Percentiles rank a stretch among this genome's conserved stretches.
Evolutionary conservation across 306 rosid species (phyloP).

Genomic region (cucumber (Cucumis sativus)): DNA sequence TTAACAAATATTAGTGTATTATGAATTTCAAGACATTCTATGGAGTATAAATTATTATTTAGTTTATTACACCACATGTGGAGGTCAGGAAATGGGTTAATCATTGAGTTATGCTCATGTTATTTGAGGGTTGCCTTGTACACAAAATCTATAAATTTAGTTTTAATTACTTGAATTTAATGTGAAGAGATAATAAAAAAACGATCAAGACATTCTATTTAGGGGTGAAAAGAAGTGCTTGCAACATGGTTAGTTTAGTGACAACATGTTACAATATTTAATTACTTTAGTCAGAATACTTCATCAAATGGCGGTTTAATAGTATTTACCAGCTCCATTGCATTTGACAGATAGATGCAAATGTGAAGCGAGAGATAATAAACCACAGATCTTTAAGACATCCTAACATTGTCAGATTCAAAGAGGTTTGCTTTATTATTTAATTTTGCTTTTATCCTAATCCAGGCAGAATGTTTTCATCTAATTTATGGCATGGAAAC

Average conservation of each 20-base stretch:
- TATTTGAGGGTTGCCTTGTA: neutral
- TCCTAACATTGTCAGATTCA: slow-evolving; percentile 78
- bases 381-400: slow-evolving; percentile 90
- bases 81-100: neutral
- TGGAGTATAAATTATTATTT: neutral
- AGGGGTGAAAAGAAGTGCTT: neutral
- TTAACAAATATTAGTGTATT: neutral
- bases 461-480: neutral
- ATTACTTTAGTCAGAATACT: neutral
- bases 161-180: neutral
- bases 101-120: neutral
- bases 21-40: neutral
- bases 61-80: neutral
- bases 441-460: slow-evolving; percentile 7
- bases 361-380: slow-evolving; percentile 83
- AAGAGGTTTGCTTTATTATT: slow-evolving; percentile 33
- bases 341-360: slow-evolving; percentile 69
- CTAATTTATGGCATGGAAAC: slow-evolving; percentile 11
- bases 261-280: neutral
- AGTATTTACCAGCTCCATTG: slow-evolving; percentile 6
- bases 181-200: neutral
- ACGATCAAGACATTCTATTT: neutral
- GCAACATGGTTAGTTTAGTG: neutral
- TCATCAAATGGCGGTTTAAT: neutral
- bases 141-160: neutral